Evolutionary conservation across 2,329 filamentous ascomycete genomes (phyloP).

Genomic region (Aureobasidium leucospermi): DNA sequence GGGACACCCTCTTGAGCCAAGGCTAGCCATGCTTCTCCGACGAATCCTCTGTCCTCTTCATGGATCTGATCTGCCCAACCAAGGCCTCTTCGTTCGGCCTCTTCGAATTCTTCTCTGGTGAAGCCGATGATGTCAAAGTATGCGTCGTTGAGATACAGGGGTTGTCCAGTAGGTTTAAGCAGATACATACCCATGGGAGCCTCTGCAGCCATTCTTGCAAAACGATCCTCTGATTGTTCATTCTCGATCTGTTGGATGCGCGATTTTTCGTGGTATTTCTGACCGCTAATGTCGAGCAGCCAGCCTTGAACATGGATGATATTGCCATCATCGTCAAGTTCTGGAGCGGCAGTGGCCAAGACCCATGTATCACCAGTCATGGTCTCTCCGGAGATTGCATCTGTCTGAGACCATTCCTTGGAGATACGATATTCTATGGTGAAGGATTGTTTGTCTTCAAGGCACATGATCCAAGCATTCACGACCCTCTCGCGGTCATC

Average conservation of each 20-base stretch:
- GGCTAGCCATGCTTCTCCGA: conserved; percentile 26
- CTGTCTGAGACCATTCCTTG: conserved; percentile 27
- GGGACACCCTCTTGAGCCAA: conserved; percentile 27
- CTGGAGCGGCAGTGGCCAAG: conserved; percentile 26
- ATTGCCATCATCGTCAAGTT: conserved; percentile 25
- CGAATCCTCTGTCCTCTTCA: conserved; percentile 29
- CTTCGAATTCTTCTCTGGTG: conserved; percentile 19
- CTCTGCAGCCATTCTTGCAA: conserved; percentile 33
- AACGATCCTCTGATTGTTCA: conserved; percentile 31
- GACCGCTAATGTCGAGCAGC: conserved; percentile 29
- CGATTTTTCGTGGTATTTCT: conserved; percentile 26
- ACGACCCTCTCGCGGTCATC: conserved; percentile 30
- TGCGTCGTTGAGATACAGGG: conserved; percentile 33
- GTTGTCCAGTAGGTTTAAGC: conserved; percentile 26
- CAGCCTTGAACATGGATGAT: conserved; percentile 26
- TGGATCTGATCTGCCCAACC: conserved; percentile 19
- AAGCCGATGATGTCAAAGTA: conserved; percentile 31
- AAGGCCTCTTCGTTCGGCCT: conserved; percentile 20
- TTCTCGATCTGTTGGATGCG: conserved; percentile 27
- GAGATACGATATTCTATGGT: conserved; percentile 32
- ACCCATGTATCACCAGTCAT: conserved; percentile 26
- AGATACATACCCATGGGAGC: conserved; percentile 34
- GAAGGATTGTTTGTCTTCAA: conserved; percentile 27
- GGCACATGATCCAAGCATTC: conserved; percentile 25
- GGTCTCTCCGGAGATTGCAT: conserved; percentile 22